Percentiles rank a stretch among this genome's conserved stretches.
Evolutionary conservation across 1,284 basidiomycete genomes (phyloP).

Genomic region (Vanrija sp.): DNA sequence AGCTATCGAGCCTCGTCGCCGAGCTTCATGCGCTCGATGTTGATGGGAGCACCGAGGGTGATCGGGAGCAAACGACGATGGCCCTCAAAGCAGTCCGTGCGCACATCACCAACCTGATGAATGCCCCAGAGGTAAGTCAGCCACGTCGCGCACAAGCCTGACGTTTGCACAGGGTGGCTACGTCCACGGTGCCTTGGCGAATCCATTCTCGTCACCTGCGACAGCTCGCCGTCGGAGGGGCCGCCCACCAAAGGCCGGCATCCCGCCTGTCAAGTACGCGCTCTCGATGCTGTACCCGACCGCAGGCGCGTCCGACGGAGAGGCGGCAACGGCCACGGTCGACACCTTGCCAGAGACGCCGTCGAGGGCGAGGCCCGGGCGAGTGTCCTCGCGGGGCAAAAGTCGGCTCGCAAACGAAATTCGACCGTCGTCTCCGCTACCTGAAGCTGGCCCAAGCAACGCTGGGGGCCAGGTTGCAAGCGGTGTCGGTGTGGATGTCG

Average conservation of each 20-base stretch:
- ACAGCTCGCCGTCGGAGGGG: constrained; percentile 32
- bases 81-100: constrained; percentile 22
- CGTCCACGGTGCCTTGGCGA: constrained; percentile 2
- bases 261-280: constrained; percentile 2
- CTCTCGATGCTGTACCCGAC: constrained; percentile 3
- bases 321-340: background rate
- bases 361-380: background rate
- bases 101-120: constrained; percentile 11
- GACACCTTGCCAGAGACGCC: constrained; percentile 1
- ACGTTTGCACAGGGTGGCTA: constrained; percentile 3
- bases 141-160: background rate
- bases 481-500: constrained; percentile 4
- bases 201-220: constrained; percentile 35
- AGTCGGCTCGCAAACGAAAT: constrained; percentile 19
- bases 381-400: background rate
- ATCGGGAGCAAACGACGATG: constrained; percentile 24
- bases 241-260: constrained; percentile 27
- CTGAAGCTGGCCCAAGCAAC: constrained; percentile 4
- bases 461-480: background rate
- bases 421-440: background rate
- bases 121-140: constrained; percentile 8
- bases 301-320: background rate
- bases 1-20: constrained; percentile 21
- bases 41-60: constrained; percentile 17
- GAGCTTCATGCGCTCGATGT: constrained; percentile 24